These are phyloP conservation scores for Francoa sonchifolia DNA, from an alignment of 441 rosid genomes.

Conservation along the genomic window DNA sequence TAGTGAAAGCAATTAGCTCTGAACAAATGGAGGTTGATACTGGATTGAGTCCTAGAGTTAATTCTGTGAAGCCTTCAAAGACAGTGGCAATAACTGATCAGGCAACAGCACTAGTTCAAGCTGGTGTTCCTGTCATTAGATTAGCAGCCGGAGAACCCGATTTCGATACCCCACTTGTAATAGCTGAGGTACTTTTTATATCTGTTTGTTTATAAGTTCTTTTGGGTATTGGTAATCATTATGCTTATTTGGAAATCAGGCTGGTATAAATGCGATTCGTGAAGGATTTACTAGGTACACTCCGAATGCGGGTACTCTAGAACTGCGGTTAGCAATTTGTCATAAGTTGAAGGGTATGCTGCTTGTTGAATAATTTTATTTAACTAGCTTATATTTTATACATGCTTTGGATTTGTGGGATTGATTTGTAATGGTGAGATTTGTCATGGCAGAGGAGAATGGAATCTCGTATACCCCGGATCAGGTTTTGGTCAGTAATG, in stretches of 20 bases:
- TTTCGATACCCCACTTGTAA: constrained; percentile 69
- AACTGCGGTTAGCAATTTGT: constrained; percentile 77
- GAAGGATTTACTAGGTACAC: constrained; percentile 85
- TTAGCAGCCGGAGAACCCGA: constrained; percentile 98
- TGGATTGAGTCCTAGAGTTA: constrained; percentile 74
- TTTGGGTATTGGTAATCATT: background rate
- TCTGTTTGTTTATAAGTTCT: background rate
- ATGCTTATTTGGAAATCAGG: constrained; percentile 31
- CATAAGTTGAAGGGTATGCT: constrained; percentile 48
- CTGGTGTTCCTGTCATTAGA: constrained; percentile 78
- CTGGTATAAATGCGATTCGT: constrained; percentile 83
- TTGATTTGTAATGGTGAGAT: background rate
- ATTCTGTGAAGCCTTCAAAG: constrained; percentile 77
- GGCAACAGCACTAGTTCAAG: constrained; percentile 73
- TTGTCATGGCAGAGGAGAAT: constrained; percentile 57
- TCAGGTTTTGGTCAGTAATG: constrained; percentile 85
- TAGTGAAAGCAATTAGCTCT: constrained; percentile 28
- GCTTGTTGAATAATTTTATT: background rate
- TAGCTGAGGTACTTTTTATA: constrained; percentile 49
- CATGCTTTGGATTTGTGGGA: background rate
- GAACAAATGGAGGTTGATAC: constrained; percentile 44
- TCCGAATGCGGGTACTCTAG: constrained; percentile 73
- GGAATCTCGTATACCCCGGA: constrained; percentile 68
- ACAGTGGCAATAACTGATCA: constrained; percentile 87
- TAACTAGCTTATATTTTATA: background rate